Evolutionary conservation across 352 stramenopile genomes (phyloP), one percentile per base, ranked within the genome.

Genomic region (Peronospora destructor): DNA sequence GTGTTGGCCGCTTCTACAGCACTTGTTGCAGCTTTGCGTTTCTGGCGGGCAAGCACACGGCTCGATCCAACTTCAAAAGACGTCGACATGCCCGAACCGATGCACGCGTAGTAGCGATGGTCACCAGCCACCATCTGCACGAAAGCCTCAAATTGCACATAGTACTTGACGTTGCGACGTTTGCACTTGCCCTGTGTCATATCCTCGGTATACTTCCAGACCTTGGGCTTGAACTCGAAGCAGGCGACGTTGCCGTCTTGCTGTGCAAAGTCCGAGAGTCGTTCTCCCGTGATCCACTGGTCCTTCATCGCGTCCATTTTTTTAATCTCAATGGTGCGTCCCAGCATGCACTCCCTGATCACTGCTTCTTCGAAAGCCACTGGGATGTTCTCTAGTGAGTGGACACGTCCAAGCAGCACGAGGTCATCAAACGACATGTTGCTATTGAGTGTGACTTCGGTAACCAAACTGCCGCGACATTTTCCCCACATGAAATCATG

Each of bases 401-500:
- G 82, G 21, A 92, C 79, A 26, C 82, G 82, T 6, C 76, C 78
- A 10, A 92, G 59, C 50, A 93, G 64, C 41, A 91, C 50, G 25
- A 93, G 70, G 53, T 93, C 76, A 58, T 91, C 77, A 37, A 90
- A 89, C 6, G 75, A 71, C 42, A 86, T 70, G 63, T 72, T 87
- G 63, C 71, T 87, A 62, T 90, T 91, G 38, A 93, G 70, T 38
- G 78, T 85, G 14, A 93, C 76, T 54, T 93, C 82, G 0, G 80
- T 85, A 17, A 90, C 76, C 28, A 93, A 57, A 53, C 74, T 88
- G 50, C 82, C 82, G 19, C 82, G 76, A 55, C 82, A 93, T 64
- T 93, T 93, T 66, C 82, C 82, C 82, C 82, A 93, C 82, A 93
- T 93, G 42, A 93, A 93, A 53, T 92, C 82, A 55, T 92, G 82